Percentiles rank a stretch among this genome's conserved stretches.
phyloP scores from a whole-genome alignment of 805 yeast species.

The Candida adriatica region DNA sequence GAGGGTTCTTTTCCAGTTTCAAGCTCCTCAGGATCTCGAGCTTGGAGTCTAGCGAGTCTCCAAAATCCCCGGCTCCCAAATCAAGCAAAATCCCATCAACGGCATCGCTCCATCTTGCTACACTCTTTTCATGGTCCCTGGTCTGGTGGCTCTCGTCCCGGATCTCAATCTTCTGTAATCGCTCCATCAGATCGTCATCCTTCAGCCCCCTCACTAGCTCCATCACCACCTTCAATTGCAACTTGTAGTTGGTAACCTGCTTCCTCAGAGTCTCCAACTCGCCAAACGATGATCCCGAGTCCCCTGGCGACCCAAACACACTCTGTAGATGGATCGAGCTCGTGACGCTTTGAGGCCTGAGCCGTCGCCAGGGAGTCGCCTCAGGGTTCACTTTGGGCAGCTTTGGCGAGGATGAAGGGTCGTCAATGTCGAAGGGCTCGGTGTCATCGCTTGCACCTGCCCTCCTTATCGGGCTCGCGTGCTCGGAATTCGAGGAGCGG shows the following conservation, averaged over 20 bases:
- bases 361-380: constrained; percentile 31
- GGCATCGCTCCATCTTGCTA: constrained; percentile 9
- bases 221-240: constrained; percentile 27
- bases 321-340: no score
- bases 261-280: constrained; percentile 33
- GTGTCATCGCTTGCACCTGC: constrained; percentile 1
- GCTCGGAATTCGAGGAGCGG: constrained; percentile 3
- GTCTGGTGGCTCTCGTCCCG: constrained; percentile 1
- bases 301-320: no score
- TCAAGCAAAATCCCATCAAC: constrained; percentile 12
- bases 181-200: constrained; percentile 16
- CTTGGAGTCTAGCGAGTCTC: constrained; percentile 19
- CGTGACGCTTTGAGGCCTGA: constrained; percentile 19
- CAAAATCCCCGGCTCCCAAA: constrained; percentile 15
- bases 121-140: constrained; percentile 2
- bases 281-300: constrained; percentile 4
- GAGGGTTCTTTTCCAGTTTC: constrained; percentile 9
- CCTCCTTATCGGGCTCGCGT: constrained; percentile 19
- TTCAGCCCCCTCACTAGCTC: constrained; percentile 23
- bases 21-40: constrained; percentile 15
- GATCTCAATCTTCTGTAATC: constrained; percentile 11
- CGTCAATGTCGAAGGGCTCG: constrained; percentile 21
- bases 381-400: constrained; percentile 29
- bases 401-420: constrained; percentile 21
- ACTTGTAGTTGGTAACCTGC: constrained; percentile 36